Conservation (phyloP, 1,284 basidiomycete species). For the Irpex rosettiformis region DNA sequence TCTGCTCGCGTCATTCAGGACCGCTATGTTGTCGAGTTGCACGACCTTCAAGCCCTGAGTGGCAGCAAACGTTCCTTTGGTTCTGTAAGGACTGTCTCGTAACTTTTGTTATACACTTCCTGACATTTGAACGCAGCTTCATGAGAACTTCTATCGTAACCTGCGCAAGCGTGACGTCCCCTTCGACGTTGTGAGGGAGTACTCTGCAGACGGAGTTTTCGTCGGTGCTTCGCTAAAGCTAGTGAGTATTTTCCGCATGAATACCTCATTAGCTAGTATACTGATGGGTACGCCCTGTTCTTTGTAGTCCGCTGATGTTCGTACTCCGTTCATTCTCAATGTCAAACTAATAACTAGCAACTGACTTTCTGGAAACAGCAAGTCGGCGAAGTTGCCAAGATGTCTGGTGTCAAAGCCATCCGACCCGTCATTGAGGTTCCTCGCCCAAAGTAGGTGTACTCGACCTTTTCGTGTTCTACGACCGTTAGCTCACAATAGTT, state of each 20-base stretch:
- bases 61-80: conserved; percentile 1
- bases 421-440: conserved; percentile 11
- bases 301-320: background rate
- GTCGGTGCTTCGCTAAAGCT: conserved; percentile 9
- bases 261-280: background rate
- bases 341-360: background rate
- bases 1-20: background rate
- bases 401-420: conserved; percentile 12
- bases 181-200: conserved; percentile 4
- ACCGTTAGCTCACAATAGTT: background rate
- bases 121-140: background rate
- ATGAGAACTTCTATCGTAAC: conserved; percentile 2
- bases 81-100: background rate
- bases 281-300: background rate
- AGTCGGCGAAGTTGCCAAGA: background rate
- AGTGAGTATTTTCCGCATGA: background rate
- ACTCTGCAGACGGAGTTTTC: conserved; percentile 2
- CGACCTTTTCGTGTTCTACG: background rate
- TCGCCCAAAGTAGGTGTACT: conserved; percentile 8
- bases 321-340: background rate
- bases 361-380: background rate
- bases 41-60: conserved; percentile 1
- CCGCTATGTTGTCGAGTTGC: conserved; percentile 9
- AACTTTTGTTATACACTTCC: background rate
- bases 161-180: conserved; percentile 4